These are phyloP conservation scores for Nannochloropsis gaditana DNA, from an alignment of 108 stramenopile genomes.

Conservation along the genomic window DNA sequence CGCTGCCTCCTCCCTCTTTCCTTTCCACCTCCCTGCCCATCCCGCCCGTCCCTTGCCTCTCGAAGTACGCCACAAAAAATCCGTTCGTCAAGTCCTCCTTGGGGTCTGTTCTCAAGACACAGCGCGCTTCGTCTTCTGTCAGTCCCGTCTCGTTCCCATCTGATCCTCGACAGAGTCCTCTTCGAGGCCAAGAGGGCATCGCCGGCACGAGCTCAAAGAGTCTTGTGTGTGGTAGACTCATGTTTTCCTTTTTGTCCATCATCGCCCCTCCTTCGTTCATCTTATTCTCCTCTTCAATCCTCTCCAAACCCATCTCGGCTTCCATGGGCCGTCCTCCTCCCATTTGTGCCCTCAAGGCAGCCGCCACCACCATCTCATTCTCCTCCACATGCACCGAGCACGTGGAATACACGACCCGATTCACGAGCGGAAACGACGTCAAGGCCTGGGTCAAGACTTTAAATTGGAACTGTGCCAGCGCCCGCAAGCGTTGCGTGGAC, in stretches of 20 bases:
- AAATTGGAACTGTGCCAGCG: constrained; percentile 81
- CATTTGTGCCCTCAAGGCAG: constrained; percentile 53
- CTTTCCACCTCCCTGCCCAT: background rate
- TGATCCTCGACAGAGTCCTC: constrained; percentile 48
- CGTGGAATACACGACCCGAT: constrained; percentile 94
- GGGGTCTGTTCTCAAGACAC: constrained; percentile 78
- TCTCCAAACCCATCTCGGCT: constrained; percentile 1
- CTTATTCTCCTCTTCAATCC: constrained; percentile 31
- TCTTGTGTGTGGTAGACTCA: constrained; percentile 28
- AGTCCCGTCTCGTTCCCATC: constrained; percentile 52
- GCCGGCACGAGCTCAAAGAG: constrained; percentile 63
- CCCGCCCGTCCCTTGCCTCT: constrained; percentile 47
- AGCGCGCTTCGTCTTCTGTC: constrained; percentile 59
- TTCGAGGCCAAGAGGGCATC: constrained; percentile 70
- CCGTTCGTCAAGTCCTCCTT: constrained; percentile 88
- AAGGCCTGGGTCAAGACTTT: constrained; percentile 78
- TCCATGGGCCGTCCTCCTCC: background rate
- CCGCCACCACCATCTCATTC: constrained; percentile 83
- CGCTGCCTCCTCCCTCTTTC: background rate
- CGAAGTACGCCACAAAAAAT: constrained; percentile 91
- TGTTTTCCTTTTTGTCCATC: constrained; percentile 30
- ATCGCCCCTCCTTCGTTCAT: background rate
- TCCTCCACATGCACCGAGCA: constrained; percentile 87
- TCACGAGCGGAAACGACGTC: constrained; percentile 64
- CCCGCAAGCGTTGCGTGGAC: constrained; percentile 56